Evolutionary conservation across 2,329 filamentous ascomycete species (phyloP).

Genomic region (Hysterium pulicare): DNA sequence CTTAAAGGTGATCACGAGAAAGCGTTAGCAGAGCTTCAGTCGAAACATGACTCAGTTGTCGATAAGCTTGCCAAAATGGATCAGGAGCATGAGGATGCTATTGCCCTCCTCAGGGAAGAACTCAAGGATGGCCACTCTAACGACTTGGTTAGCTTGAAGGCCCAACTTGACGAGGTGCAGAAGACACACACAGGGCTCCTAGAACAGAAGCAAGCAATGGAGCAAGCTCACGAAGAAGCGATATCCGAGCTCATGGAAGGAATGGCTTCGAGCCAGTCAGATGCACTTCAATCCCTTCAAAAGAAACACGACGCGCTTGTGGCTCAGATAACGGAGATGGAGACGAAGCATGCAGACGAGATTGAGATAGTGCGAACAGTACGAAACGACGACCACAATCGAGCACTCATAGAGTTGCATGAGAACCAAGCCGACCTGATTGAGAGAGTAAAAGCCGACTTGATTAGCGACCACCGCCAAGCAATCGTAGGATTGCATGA

Average conservation of each 20-base stretch:
- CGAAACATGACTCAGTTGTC: conserved; percentile 21
- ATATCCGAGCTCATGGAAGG: conserved; percentile 33
- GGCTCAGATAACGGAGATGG: conserved; percentile 16
- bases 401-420: too few relatives aligned
- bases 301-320: conserved; percentile 29
- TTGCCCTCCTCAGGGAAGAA: conserved; percentile 27
- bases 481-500: too few relatives aligned
- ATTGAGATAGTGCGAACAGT: conserved; percentile 8
- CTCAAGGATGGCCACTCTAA: conserved; percentile 28
- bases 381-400: too few relatives aligned
- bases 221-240: conserved; percentile 31
- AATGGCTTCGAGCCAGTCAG: conserved; percentile 31
- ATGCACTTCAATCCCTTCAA: conserved; percentile 31
- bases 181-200: conserved; percentile 23
- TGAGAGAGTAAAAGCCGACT: too few relatives aligned
- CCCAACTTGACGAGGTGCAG: conserved; percentile 25
- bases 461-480: too few relatives aligned
- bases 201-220: conserved; percentile 27
- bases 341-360: conserved; percentile 19
- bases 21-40: conserved; percentile 20
- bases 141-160: conserved; percentile 19
- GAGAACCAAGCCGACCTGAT: conserved; percentile 7
- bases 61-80: conserved; percentile 21
- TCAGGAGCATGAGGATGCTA: conserved; percentile 29
- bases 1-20: conserved; percentile 26